Percentiles rank a stretch among this genome's conserved stretches.
Conservation (phyloP, 2,329 filamentous ascomycete genomes). For the Xylaria hypoxylon region DNA sequence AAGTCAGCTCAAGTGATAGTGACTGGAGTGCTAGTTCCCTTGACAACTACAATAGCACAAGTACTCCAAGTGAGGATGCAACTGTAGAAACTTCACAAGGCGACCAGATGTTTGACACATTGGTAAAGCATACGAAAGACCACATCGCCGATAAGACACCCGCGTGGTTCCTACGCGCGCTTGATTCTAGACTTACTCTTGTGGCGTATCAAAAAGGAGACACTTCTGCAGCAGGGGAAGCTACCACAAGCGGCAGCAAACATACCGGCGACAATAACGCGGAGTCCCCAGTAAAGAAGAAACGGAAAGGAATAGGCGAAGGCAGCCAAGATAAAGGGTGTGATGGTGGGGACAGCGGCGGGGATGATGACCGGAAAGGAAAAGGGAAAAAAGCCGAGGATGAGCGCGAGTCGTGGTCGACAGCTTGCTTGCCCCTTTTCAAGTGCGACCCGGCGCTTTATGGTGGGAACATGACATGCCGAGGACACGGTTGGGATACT, state of each 20-base stretch:
- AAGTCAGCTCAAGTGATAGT: conserved; percentile 8
- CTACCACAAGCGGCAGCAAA: background rate
- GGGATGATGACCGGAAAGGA: conserved; percentile 3
- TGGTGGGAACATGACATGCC: conserved; percentile 10
- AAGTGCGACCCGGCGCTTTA: conserved; percentile 4
- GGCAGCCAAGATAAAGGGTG: background rate
- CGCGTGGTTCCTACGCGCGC: background rate
- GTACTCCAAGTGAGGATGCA: background rate
- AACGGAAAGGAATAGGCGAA: conserved; percentile 3
- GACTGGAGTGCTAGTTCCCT: conserved; percentile 1
- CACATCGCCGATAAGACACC: background rate
- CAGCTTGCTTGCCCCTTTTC: conserved; percentile 16
- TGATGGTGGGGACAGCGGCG: background rate
- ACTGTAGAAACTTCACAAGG: background rate
- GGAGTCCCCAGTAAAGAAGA: background rate
- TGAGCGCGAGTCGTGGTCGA: background rate
- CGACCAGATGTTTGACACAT: background rate
- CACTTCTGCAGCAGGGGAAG: background rate
- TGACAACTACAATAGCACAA: background rate
- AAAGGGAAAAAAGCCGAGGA: conserved; percentile 12
- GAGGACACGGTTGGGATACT: conserved; percentile 11
- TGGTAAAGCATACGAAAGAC: background rate
- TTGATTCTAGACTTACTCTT: conserved; percentile 11
- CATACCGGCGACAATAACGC: background rate
- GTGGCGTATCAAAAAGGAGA: conserved; percentile 11